Conservation (phyloP, 768 basidiomycete species). For the Tulasnella sp. region DNA sequence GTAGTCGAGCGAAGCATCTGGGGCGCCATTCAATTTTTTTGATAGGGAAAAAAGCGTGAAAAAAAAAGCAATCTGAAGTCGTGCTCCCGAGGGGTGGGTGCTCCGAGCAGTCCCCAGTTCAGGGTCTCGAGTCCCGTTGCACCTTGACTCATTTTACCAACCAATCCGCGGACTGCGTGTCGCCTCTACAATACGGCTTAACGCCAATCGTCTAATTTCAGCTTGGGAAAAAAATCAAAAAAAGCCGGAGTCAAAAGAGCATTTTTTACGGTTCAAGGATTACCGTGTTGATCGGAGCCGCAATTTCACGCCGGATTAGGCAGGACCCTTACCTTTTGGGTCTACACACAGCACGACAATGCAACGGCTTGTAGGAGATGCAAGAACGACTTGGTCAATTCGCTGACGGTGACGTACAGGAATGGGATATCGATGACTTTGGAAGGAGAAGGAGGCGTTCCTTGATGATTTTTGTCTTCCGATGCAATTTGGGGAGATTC, state of each 20-base stretch:
- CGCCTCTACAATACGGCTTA: neutral
- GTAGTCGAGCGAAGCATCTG: neutral
- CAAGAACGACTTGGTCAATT: neutral
- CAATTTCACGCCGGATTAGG: neutral
- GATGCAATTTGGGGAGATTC: neutral
- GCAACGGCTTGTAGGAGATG: too few species aligned
- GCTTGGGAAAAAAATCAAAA: neutral
- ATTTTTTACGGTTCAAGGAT: neutral
- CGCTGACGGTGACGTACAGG: neutral
- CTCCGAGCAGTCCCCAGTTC: too few species aligned
- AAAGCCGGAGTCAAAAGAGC: neutral
- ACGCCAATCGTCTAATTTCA: neutral
- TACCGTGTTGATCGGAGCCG: neutral
- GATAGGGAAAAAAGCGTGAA: neutral
- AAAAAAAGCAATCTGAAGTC: neutral
- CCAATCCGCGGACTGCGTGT: slow-evolving; percentile 3
- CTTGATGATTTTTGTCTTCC: neutral
- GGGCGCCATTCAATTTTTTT: neutral
- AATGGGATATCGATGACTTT: neutral
- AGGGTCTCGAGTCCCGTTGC: neutral
- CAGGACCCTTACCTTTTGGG: neutral
- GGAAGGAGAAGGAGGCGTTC: neutral
- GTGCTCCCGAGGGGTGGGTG: too few species aligned
- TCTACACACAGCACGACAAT: neutral
- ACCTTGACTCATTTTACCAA: neutral